Evolutionary conservation across 2,329 filamentous ascomycete genomes (phyloP).

Genomic region (Nothophaeocryptopus gaeumannii): DNA sequence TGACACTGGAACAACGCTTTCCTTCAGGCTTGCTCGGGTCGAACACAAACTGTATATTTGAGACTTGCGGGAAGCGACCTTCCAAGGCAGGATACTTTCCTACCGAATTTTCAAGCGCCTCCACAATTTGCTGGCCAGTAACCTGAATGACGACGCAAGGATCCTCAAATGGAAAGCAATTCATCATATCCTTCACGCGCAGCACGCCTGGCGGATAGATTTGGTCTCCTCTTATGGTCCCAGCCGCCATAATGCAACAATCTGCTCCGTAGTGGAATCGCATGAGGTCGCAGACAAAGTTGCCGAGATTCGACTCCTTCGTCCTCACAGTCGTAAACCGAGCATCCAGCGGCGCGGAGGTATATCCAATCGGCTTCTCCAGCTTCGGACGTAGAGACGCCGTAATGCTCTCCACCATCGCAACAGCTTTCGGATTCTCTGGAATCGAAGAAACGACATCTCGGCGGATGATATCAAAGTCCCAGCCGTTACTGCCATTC

Average conservation of each 20-base stretch:
- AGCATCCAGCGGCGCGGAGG: conserved; percentile 75
- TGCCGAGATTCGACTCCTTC: conserved; percentile 78
- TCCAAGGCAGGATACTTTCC: conserved; percentile 79
- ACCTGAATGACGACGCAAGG: conserved; percentile 76
- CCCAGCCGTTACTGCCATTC: conserved; percentile 59
- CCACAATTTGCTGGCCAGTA: conserved; percentile 68
- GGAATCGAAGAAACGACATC: conserved; percentile 63
- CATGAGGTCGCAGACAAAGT: conserved; percentile 92
- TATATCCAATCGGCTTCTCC: conserved; percentile 80
- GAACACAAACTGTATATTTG: conserved; percentile 73
- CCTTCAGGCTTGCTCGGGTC: conserved; percentile 61
- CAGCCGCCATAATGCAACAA: conserved; percentile 78
- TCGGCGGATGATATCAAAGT: conserved; percentile 49
- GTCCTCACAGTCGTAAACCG: conserved; percentile 79
- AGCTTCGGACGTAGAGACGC: conserved; percentile 71
- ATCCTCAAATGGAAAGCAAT: conserved; percentile 81
- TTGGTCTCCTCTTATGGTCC: conserved; percentile 83
- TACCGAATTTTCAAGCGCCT: conserved; percentile 82
- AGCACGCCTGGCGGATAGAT: conserved; percentile 80
- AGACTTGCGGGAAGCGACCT: conserved; percentile 80
- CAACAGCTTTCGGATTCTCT: conserved; percentile 59
- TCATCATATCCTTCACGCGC: conserved; percentile 56
- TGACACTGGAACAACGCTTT: conserved; percentile 61
- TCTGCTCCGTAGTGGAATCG: conserved; percentile 76
- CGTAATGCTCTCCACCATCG: conserved; percentile 67